Evolutionary conservation across 129 eudicot genomes (phyloP), one percentile per base, ranked within the genome.

Genomic region (Artemisia annua): DNA sequence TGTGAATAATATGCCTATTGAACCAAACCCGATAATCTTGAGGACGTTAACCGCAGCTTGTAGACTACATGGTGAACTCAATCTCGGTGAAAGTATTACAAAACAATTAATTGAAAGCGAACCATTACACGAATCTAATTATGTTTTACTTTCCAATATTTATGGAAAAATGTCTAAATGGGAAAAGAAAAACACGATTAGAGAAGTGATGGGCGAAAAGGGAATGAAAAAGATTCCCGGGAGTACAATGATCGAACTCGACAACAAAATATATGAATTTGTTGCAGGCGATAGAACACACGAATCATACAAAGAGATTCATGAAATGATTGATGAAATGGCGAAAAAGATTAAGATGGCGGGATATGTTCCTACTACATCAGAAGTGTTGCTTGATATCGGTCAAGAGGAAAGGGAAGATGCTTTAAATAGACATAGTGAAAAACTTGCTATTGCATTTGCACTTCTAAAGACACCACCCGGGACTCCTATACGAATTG

Each of bases 261-360:
- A 87, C 71, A 80, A 71, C 79, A 75, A 57, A 49, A 82, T 91
- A 1, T 83, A 87, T 51, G 95, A 91, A 67, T 91, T 91, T 81
- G 87, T 84, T 53, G 79, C 95, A 0, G 95, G 95, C 46, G 95
- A 87, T 77, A 85, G 77, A 77, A 69, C 84, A 32, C 91, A 88
- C 44, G 81, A 72, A 9, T 43, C 82, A 9, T 77, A 78, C 70
- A 58, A 73, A 66, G 82, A 84, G 79, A 86, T 91, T 58, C 80
- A 88, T 66, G 87, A 79, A 58, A 88, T 91, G 97, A 78, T 91
- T 63, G 87, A 88, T 75, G 95, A 91, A 51, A 91, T 91, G 88
- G 83, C 80, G 30, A 75, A 60, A 69, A 71, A 88, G 82, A 82
- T 91, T 63, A 84, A 79, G 74, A 78, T 75, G 76, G 95, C 79